Evolutionary conservation across 768 basidiomycete genomes (phyloP), one percentile per base, ranked within the genome.

Genomic region (Kwoniella dendrophila): DNA sequence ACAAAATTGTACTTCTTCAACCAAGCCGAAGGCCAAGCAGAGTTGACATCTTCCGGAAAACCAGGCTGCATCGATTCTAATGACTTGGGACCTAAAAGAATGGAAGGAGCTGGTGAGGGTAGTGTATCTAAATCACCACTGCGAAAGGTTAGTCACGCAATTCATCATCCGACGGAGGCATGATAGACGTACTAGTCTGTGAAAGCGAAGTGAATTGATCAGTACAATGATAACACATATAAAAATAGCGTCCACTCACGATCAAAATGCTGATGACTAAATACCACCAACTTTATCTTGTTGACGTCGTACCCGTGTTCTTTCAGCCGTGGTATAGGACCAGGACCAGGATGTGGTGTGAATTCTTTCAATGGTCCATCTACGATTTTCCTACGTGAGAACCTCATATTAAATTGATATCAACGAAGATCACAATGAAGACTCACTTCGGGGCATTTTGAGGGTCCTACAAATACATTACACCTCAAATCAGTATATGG

Each of bases 181-280:
- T n/a, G n/a, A n/a, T n/a, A 40, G 22, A 48, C 47, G 16, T 29
- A 48, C 47, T 48, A 48, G 24, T 48, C 47, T 48, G 14, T 29
- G 29, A 22, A 12, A 11, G 20, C 16, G 11, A n/a, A n/a, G n/a
- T n/a, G n/a, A 16, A 5, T 8, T 2, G 22, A 27, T 53, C 51
- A 53, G 51, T 26, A 34, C 14, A 51, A 7, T 36, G 45, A 20
- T 27, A 7, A 2, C 4, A 53, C 33, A 26, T 20, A 36, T 5
- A 20, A 18, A 18, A 34, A n/a, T 18, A 2, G 24, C 18, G 12
- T 14, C 4, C 10, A 59, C 57, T 59, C 40, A 56, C 67, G 71
- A 53, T 73, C 71, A 40, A 67, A 66, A 41, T 70, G 68, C 40
- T 65, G 54, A 38, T 73, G 71, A 32, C 59, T 62, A 47, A 70